phyloP scores from a whole-genome alignment of 768 basidiomycete species.

The Xerocomellus chrysenteron region DNA sequence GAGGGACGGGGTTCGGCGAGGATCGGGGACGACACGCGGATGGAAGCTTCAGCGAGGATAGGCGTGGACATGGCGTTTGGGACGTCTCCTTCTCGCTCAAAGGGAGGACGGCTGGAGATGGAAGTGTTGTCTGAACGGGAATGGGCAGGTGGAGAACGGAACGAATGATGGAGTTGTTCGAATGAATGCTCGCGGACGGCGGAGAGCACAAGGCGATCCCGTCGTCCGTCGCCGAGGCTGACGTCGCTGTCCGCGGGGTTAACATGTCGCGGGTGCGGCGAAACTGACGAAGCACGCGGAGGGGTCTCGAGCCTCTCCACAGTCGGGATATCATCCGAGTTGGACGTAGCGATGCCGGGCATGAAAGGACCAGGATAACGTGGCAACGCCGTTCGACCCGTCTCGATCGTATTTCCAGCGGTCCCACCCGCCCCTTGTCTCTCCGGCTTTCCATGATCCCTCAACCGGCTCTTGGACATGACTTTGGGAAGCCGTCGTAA shows the following conservation, averaged over 20 bases:
- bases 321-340: constrained; percentile 30
- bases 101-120: constrained; percentile 24
- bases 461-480: constrained; percentile 31
- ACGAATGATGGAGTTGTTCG: constrained; percentile 17
- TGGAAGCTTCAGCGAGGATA: constrained; percentile 25
- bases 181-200: constrained; percentile 24
- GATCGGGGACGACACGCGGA: constrained; percentile 35
- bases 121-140: constrained; percentile 25
- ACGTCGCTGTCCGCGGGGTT: constrained; percentile 19
- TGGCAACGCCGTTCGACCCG: constrained; percentile 12
- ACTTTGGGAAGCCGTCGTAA: constrained; percentile 33
- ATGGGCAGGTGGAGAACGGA: constrained; percentile 11
- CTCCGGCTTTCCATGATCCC: constrained; percentile 24
- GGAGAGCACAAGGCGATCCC: constrained; percentile 26
- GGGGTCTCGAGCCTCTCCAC: constrained; percentile 30
- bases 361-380: constrained; percentile 23
- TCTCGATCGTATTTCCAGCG: constrained; percentile 3
- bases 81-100: constrained; percentile 21
- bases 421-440: constrained; percentile 16
- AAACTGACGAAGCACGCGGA: constrained; percentile 20
- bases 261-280: constrained; percentile 18
- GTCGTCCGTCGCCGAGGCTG: constrained; percentile 22
- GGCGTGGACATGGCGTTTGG: constrained; percentile 32
- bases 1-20: constrained; percentile 42
- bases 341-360: constrained; percentile 20